phyloP scores from a whole-genome alignment of 2,329 filamentous ascomycete species.

The Ascochyta pisi region DNA sequence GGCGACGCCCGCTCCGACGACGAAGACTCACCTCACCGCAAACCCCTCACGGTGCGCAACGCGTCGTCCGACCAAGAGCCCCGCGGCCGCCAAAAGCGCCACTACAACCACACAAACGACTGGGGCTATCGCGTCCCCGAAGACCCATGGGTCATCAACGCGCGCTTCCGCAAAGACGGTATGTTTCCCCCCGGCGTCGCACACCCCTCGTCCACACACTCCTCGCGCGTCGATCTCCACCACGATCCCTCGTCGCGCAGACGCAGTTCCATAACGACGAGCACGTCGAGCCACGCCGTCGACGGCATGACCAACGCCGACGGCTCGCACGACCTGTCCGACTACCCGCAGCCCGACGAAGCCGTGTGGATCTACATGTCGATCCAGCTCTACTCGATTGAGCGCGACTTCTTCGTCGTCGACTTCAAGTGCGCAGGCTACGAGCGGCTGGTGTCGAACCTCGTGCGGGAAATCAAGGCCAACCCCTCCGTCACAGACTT shows the following conservation, averaged over 20 bases:
- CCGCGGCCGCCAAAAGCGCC: constrained; percentile 50
- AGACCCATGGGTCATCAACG: constrained; percentile 93
- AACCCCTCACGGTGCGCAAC: constrained; percentile 43
- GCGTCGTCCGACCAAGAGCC: constrained; percentile 24
- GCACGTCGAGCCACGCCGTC: constrained; percentile 40
- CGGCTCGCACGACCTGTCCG: constrained; percentile 22
- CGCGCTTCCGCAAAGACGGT: constrained; percentile 85
- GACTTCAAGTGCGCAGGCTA: constrained; percentile 99
- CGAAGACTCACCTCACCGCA: constrained; percentile 29
- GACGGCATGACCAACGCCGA: constrained; percentile 34
- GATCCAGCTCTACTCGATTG: constrained; percentile 74
- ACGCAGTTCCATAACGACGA: constrained; percentile 44
- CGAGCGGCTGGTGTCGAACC: constrained; percentile 73
- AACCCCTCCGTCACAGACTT: constrained; percentile 22
- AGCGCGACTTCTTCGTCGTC: constrained; percentile 89
- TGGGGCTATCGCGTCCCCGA: constrained; percentile 83
- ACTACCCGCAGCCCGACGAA: constrained; percentile 59
- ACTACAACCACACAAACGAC: constrained; percentile 56
- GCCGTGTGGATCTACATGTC: constrained; percentile 93
- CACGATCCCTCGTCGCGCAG: constrained; percentile 34
- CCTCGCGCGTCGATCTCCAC: constrained; percentile 56
- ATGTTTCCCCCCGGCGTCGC: constrained; percentile 63
- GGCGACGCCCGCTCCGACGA: constrained; percentile 24
- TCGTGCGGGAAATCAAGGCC: constrained; percentile 51
- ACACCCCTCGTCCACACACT: constrained; percentile 59